Conservation (phyloP, 768 basidiomycete genomes). For the Mycena kentingensis region DNA sequence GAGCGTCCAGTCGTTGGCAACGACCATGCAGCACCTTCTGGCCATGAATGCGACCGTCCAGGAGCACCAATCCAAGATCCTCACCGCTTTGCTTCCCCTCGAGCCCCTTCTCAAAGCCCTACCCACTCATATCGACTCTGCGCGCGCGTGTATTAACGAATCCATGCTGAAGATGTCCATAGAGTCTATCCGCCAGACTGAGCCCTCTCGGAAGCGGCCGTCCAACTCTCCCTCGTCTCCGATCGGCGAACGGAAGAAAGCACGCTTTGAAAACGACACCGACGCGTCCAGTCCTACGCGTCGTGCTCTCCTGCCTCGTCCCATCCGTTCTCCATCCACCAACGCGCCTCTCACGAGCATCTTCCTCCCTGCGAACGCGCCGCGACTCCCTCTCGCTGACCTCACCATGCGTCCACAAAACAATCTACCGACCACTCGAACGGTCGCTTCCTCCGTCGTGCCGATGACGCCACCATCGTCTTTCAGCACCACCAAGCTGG, state of each 20-base stretch:
- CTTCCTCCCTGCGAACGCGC: constrained; percentile 9
- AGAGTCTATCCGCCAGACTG: constrained; percentile 8
- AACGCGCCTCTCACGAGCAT: background rate
- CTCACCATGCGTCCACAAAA: constrained; percentile 12
- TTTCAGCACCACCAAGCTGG: background rate
- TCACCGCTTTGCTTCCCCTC: constrained; percentile 58
- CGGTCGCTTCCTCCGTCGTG: background rate
- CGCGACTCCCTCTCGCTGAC: constrained; percentile 24
- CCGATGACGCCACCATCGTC: background rate
- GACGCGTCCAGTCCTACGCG: background rate
- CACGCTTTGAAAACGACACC: constrained; percentile 8
- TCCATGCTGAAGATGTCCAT: constrained; percentile 25
- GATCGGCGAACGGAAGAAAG: constrained; percentile 11
- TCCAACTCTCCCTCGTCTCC: constrained; percentile 14
- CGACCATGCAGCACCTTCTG: constrained; percentile 52
- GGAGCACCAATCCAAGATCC: constrained; percentile 59
- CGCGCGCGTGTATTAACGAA: constrained; percentile 37
- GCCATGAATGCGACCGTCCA: constrained; percentile 62
- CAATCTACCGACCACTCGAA: background rate
- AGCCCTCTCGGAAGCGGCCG: constrained; percentile 13
- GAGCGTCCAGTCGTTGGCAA: constrained; percentile 50
- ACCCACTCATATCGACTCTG: constrained; percentile 55
- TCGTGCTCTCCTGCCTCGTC: background rate
- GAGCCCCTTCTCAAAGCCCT: constrained; percentile 62
- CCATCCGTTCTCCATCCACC: background rate